Evolutionary conservation across 2,329 filamentous ascomycete genomes (phyloP).

Genomic region (Calonectria multiphialidica): DNA sequence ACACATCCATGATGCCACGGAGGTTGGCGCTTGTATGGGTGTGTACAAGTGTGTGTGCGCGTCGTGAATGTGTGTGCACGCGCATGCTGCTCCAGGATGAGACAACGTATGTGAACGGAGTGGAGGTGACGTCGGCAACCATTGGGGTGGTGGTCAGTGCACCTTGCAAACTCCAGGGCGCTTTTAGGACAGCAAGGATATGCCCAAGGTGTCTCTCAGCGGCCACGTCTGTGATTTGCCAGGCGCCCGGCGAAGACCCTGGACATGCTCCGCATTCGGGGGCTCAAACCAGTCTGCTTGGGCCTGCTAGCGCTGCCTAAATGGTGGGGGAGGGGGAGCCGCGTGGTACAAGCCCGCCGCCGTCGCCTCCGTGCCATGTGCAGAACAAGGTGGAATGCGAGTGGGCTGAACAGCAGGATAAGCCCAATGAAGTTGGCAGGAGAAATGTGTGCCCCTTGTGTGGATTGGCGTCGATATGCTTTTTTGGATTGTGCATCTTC

Average conservation of each 20-base stretch:
- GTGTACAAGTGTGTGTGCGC: neutral
- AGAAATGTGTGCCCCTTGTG: neutral
- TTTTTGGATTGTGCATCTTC: neutral
- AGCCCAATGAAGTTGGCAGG: neutral
- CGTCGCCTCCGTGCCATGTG: slow-evolving; percentile 10
- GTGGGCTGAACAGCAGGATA: neutral
- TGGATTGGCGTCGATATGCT: neutral
- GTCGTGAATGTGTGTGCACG: slow-evolving; percentile 1
- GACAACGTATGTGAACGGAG: neutral
- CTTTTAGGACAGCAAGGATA: neutral
- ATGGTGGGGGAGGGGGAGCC: slow-evolving; percentile 3
- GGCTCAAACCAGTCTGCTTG: neutral
- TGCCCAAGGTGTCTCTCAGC: neutral
- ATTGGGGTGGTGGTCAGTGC: slow-evolving; percentile 18
- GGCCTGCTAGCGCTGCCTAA: slow-evolving; percentile 3
- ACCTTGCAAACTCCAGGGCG: neutral
- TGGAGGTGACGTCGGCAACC: slow-evolving; percentile 39
- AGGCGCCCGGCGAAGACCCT: neutral
- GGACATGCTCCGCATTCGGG: slow-evolving; percentile 19
- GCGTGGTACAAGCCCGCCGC: slow-evolving; percentile 9
- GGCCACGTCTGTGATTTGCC: slow-evolving; percentile 15
- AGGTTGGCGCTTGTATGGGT: neutral
- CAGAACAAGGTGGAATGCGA: neutral
- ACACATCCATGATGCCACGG: neutral
- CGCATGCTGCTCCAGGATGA: too few species aligned